Base-by-base conservation (phyloP, 75 land plant genomes). In the Isoetes taiwanensis region DNA sequence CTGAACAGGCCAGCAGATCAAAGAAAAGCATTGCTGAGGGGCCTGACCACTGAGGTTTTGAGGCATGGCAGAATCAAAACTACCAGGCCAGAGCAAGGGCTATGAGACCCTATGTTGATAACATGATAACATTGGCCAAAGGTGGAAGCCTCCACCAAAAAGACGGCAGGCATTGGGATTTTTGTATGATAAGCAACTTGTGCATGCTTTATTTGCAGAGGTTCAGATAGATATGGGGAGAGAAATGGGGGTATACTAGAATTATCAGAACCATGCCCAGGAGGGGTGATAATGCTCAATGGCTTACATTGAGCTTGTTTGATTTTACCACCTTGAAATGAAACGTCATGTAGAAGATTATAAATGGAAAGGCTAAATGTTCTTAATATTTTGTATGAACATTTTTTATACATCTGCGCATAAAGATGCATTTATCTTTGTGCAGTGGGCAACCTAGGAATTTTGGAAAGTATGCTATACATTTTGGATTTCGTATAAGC, bases 201-300 rank as follows among this genome's bases (percentile, higher is more conserved):
- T 93, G 1, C 98, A 93, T 65, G 84, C 98, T 0, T 58, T 93
- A 52, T 93, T 93, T 66, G 95, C 95, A 3, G 95, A 93, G 55
- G 98, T 82, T 19, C 57, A 4, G 98, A 84, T 3, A 67, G 98
- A 56, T 93, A 93, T 54, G 90, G 90, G 9, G 98, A 93, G 14
- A 67, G 98, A n/a, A 74, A 88, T 72, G 98, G 98, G 98, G 98
- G 0, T 93, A 93, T 61, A 93, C 98, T 0, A 67, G 98, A 63
- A 81, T 93, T 32, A 79, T 81, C 37, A 70, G 90, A 53, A 80
- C 90, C 0, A 69, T 77, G 43, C 82, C 90, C 1, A 76, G 90
- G 58, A 64, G 83, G 57, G 98, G 98, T 5, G 98, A 88, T 54
- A 88, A 87, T 78, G 98, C 98, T 26, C 98, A 28, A 93, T 93